These are phyloP conservation scores for Pseudodiploospora longispora DNA, from an alignment of 2,329 filamentous ascomycete genomes.

Conservation along the genomic window DNA sequence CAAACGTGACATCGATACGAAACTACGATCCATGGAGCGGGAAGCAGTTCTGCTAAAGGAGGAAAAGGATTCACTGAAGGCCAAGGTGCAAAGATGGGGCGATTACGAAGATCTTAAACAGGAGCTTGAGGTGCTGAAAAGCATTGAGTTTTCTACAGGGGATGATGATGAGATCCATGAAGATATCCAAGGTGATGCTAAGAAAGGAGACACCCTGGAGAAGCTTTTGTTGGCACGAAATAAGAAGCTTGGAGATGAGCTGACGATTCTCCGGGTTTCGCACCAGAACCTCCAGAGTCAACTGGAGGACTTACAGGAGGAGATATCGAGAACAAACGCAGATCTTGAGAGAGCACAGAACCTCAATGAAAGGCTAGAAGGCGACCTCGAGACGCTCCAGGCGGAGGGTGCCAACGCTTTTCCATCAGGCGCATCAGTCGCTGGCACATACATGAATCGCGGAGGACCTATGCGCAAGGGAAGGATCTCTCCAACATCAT, in stretches of 20 bases:
- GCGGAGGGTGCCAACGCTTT: constrained; percentile 76
- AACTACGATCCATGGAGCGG: constrained; percentile 70
- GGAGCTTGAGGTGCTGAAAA: constrained; percentile 93
- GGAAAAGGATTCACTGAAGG: constrained; percentile 71
- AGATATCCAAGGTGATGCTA: constrained; percentile 25
- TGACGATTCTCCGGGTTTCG: constrained; percentile 86
- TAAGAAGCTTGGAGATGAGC: constrained; percentile 91
- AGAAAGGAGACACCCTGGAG: constrained; percentile 72
- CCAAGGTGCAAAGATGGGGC: constrained; percentile 78
- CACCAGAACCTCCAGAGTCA: constrained; percentile 84
- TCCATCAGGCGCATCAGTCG: constrained; percentile 84
- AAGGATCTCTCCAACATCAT: constrained; percentile 81
- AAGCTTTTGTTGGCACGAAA: constrained; percentile 87
- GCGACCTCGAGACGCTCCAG: constrained; percentile 82
- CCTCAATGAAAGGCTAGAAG: constrained; percentile 82
- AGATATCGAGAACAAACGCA: constrained; percentile 72
- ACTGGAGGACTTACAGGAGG: constrained; percentile 72
- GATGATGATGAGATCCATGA: constrained; percentile 63
- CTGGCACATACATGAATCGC: constrained; percentile 73
- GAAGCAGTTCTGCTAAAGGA: constrained; percentile 66
- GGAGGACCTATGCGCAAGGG: constrained; percentile 57
- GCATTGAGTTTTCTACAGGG: constrained; percentile 91
- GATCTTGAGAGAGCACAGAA: constrained; percentile 80
- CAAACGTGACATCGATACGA: constrained; percentile 67
- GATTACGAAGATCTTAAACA: constrained; percentile 97